Conservation (phyloP, 352 stramenopile genomes). For the Blastocystis sp. region DNA sequence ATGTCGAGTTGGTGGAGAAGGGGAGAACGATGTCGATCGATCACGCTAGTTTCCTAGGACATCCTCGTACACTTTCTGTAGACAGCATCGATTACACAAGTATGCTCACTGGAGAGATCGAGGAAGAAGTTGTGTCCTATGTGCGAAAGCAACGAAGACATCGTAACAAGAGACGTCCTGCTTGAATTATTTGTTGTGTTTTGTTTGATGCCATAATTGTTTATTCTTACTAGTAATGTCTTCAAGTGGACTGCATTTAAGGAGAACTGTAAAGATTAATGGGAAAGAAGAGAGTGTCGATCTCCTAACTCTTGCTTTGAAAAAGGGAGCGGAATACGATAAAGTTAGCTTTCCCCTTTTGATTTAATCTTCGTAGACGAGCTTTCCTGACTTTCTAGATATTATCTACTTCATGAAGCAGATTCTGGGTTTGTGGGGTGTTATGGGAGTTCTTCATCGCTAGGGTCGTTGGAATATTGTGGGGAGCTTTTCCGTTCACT, state of each 20-base stretch:
- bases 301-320: conserved; percentile 40
- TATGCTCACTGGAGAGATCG: conserved; percentile 48
- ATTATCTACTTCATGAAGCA: conserved; percentile 54
- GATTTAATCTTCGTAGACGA: not conserved
- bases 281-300: conserved; percentile 48
- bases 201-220: not conserved
- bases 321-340: conserved; percentile 25
- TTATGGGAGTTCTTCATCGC: not conserved
- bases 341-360: not conserved
- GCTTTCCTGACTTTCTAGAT: conserved; percentile 48
- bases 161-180: not conserved
- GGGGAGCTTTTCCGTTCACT: conserved; percentile 40
- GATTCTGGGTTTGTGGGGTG: conserved; percentile 15
- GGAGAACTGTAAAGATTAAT: not conserved
- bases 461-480: conserved; percentile 34
- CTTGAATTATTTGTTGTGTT: not conserved
- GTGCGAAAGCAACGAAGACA: conserved; percentile 50
- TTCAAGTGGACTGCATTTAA: conserved; percentile 5
- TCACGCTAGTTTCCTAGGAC: conserved; percentile 8
- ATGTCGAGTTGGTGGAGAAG: conserved; percentile 52
- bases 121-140: conserved; percentile 5
- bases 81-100: conserved; percentile 58
- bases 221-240: not conserved
- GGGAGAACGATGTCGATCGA: conserved; percentile 63
- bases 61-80: conserved; percentile 35